phyloP scores from a whole-genome alignment of 106 monocot genomes.

The Phalaenopsis aphrodite region DNA sequence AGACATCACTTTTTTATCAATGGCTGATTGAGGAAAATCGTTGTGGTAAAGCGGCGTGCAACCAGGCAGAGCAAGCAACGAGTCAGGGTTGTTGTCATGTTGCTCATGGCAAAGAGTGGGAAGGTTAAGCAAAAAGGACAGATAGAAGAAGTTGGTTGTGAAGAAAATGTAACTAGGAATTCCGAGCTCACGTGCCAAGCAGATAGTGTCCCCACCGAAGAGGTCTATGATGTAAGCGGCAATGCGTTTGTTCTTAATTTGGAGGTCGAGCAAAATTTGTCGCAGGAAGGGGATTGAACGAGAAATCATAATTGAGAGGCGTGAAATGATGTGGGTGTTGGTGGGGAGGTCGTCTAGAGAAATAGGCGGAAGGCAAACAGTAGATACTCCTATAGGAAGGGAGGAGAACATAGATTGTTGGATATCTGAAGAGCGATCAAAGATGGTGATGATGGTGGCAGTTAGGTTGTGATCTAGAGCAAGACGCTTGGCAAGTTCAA shows the following conservation, averaged over 20 bases:
- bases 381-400: conserved; percentile 21
- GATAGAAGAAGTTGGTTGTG: conserved; percentile 10
- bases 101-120: not conserved
- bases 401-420: conserved; percentile 22
- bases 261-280: not conserved
- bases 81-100: not conserved
- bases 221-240: conserved; percentile 22
- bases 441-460: conserved; percentile 38
- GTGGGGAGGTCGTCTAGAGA: conserved; percentile 5
- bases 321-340: conserved; percentile 5
- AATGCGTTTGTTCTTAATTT: not conserved
- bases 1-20: not conserved
- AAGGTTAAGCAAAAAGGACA: conserved; percentile 11
- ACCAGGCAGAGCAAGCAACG: not conserved
- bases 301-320: conserved; percentile 10
- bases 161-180: conserved; percentile 24
- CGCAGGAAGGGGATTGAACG: conserved; percentile 11
- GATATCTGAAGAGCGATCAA: conserved; percentile 15
- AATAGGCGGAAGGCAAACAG: not conserved
- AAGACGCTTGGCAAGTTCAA: conserved; percentile 34
- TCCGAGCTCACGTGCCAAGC: conserved; percentile 10
- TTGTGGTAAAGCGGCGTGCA: not conserved
- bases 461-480: conserved; percentile 23
- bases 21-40: not conserved
- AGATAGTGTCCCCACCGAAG: conserved; percentile 16